Evolutionary conservation across 2,329 filamentous ascomycete species (phyloP), one percentile per base, ranked within the genome.

Genomic region (Colletotrichum destructivum): DNA sequence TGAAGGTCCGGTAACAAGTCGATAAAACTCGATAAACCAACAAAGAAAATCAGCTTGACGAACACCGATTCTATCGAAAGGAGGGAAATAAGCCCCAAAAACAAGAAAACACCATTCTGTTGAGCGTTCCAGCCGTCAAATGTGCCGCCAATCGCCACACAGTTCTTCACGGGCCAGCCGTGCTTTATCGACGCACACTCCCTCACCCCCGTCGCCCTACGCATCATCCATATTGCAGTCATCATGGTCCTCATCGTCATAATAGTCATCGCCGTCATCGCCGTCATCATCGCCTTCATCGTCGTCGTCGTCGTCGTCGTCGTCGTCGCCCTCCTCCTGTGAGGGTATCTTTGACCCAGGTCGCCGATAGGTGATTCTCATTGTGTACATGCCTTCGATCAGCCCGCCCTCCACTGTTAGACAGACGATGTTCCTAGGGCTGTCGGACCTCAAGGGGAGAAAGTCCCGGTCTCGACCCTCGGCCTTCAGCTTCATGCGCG

Each of bases 281-380:
- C 35, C 2, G 8, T 38, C 35, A 11, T 38, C 35, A 11, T 38
- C 35, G 35, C 9, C 35, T 8, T 8, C 9, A 11, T 35, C 31
- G 7, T 2, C 7, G 31, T 35, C 31, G 31, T 9, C 31, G 31
- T 2, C 7, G 31, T 35, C 31, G 7, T 9, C 8, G 2, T 1
- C 8, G 8, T 9, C 31, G 1, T 35, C 31, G 5, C 2, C 38
- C 16, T 54, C 47, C 7, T 31, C 35, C 21, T 2, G 21, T 7
- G 7, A 23, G 5, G 15, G 49, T 15, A 52, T 42, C 35, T 31
- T 44, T 9, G 47, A 54, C 8, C 61, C 38, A 16, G 42, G 57
- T 8, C 13, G 46, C 15, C 57, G 57, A 31, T 47, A 60, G 9
- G 57, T 60, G 21, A 60, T 47, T 7, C 40, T 42, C 56, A 59